Base-by-base conservation (phyloP, 257 asterid species). In the Nyctanthes arbortristis region DNA sequence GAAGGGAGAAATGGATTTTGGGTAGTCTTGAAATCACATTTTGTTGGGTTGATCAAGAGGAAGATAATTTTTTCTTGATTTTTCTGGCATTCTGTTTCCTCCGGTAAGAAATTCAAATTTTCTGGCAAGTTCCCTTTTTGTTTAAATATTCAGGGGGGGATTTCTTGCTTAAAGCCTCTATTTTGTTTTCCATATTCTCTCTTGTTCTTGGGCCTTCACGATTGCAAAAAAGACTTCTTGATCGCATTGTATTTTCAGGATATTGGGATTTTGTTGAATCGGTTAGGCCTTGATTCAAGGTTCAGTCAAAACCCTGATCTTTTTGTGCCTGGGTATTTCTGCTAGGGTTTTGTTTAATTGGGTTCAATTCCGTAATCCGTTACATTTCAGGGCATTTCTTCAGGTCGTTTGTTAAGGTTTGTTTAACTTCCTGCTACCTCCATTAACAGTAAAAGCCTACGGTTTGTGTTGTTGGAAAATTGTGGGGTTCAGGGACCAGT, bases 71-170 rank as follows among this genome's bases (percentile, higher is more conserved):
- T 33, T 55, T 61, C 18, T 66, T 32, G 62, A 74, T 59, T 71
- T 69, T 57, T 59, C n/a, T 60, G 35, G 27, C 47, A 32, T 35
- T 16, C 61, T 65, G 30, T 61, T 64, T 28, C 47, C 58, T 55
- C 80, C 49, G 83, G 85, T 83, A 62, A 79, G 75, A 64, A 56
- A 61, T 73, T 67, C 63, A 11, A 30, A 13, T 36, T 66, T 20
- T 18, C 28, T 1, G 12, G 16, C 7, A 24, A 20, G 16, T 29
- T 66, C 14, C 9, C 33, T 11, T 10, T 11, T 29, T 6, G 7
- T 52, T 7, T 35, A 5, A 5, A 31, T n/a, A 9, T 12, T 57
- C 66, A 1, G 32, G 9, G n/a, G 7, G 32, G 29, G 55, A 40
- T 66, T 67, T 43, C 69, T 36, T 67, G 72, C 71, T 67, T 1